Conservation (phyloP, 106 monocot genomes). For the Dendrobium officinale region DNA sequence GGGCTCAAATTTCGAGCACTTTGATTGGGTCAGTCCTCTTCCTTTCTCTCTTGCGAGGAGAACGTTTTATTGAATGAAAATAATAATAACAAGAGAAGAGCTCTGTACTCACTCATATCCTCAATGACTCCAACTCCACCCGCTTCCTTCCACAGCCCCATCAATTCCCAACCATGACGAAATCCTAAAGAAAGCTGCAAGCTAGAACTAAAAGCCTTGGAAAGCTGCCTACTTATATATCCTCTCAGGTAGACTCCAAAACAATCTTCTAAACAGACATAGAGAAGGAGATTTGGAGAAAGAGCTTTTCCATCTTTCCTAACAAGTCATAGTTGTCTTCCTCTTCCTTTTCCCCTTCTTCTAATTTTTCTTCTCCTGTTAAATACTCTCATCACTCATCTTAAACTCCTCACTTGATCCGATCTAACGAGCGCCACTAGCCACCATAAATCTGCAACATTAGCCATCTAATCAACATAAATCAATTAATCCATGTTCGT, state of each 20-base stretch:
- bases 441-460: too few species aligned
- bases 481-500: conserved; percentile 13
- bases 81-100: background rate
- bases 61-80: conserved; percentile 12
- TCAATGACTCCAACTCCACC: too few species aligned
- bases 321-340: background rate
- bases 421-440: too few species aligned
- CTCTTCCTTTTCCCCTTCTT: background rate
- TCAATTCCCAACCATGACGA: background rate
- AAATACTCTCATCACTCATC: background rate
- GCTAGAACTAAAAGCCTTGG: too few species aligned
- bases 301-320: background rate
- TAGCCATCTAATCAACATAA: background rate
- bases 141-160: too few species aligned
- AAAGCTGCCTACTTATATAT: conserved; percentile 13
- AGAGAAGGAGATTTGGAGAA: conserved; percentile 19
- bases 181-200: background rate
- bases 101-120: background rate
- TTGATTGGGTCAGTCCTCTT: conserved; percentile 6
- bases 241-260: conserved; percentile 11
- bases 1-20: conserved; percentile 20
- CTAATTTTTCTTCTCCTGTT: background rate
- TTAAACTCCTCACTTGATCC: too few species aligned
- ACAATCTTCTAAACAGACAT: conserved; percentile 8
- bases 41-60: conserved; percentile 1